Base-by-base conservation (phyloP, 495 filamentous ascomycete species). In the Aspergillus hancockii region DNA sequence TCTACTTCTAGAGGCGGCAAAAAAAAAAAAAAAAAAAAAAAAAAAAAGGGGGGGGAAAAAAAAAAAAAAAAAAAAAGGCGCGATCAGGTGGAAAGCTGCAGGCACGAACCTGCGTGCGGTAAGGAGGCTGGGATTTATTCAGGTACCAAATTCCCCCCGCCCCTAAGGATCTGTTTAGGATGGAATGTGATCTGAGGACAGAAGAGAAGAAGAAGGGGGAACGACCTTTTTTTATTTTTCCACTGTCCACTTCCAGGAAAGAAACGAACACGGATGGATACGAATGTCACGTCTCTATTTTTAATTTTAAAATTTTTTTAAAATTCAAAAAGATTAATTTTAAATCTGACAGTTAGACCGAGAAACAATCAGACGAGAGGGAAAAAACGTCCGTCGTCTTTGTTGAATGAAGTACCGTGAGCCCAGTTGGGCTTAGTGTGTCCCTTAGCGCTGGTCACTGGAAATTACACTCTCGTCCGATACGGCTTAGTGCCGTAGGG, bases 11-110 rank as follows among this genome's bases (percentile, higher is more conserved):
- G n/a, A n/a, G n/a, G n/a, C n/a, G n/a, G n/a, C n/a, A n/a, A n/a
- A n/a, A n/a, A n/a, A n/a, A n/a, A n/a, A n/a, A n/a, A n/a, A n/a
- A n/a, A n/a, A n/a, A n/a, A n/a, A n/a, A n/a, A n/a, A n/a, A n/a
- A 38, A 19, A 52, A n/a, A n/a, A n/a, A n/a, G n/a, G 23, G 25
- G 36, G 40, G 32, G 55, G 54, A 46, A 50, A 54, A 57, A 51
- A 57, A 59, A 56, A 32, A 55, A n/a, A 32, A n/a, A 49, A 54
- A 49, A 30, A 23, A 31, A 43, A 30, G 31, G 47, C 7, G 46
- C 25, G 59, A 34, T 38, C 34, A 8, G 34, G 34, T 38, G 34
- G 34, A 38, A 38, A 13, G 10, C 34, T 32, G 34, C 13, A 38
- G 34, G 34, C 34, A 38, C 34, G 31, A 32, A 5, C 5, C 31